Percentiles rank a stretch among this genome's conserved stretches.
Conservation (phyloP, 257 asterid genomes). For the Verbena officinalis region DNA sequence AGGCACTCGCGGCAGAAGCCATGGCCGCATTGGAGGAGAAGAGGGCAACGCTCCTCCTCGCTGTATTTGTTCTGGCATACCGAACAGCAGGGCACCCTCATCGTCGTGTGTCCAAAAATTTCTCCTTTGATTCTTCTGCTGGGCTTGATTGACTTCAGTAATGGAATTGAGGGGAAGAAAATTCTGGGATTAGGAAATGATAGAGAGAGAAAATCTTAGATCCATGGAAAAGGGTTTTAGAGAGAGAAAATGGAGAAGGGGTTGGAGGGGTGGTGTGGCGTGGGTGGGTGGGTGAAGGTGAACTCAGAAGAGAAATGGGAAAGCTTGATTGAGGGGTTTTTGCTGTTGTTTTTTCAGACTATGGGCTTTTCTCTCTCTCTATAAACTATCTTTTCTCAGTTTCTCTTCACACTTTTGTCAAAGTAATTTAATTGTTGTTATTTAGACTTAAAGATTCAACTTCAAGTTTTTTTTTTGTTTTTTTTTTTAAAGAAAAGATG, state of each 20-base stretch:
- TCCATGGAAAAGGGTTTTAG: slow-evolving; percentile 38
- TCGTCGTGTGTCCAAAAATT: slow-evolving; percentile 18
- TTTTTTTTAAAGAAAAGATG: no score
- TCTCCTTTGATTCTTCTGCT: not conserved
- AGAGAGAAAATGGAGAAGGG: slow-evolving; percentile 36
- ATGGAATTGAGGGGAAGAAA: not conserved
- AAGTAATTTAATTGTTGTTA: no score
- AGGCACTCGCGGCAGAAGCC: slow-evolving; percentile 96
- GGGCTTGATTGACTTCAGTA: slow-evolving; percentile 22
- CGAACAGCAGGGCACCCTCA: slow-evolving; percentile 86
- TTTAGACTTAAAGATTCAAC: no score
- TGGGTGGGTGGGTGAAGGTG: slow-evolving; percentile 31
- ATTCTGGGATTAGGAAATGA: slow-evolving; percentile 24
- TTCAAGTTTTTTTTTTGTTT: no score
- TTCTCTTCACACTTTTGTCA: not conserved
- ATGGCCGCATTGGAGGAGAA: slow-evolving; percentile 98
- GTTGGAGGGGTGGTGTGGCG: slow-evolving; percentile 8
- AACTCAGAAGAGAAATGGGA: slow-evolving; percentile 33
- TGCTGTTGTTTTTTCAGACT: slow-evolving; percentile 30
- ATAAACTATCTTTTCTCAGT: not conserved
- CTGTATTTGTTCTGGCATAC: slow-evolving; percentile 89
- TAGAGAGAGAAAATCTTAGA: slow-evolving; percentile 30
- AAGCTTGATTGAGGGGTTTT: slow-evolving; percentile 42
- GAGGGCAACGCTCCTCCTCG: slow-evolving; percentile 95
- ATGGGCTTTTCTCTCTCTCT: not conserved